phyloP scores from a whole-genome alignment of 768 basidiomycete species.

The Baorangia bicolor region DNA sequence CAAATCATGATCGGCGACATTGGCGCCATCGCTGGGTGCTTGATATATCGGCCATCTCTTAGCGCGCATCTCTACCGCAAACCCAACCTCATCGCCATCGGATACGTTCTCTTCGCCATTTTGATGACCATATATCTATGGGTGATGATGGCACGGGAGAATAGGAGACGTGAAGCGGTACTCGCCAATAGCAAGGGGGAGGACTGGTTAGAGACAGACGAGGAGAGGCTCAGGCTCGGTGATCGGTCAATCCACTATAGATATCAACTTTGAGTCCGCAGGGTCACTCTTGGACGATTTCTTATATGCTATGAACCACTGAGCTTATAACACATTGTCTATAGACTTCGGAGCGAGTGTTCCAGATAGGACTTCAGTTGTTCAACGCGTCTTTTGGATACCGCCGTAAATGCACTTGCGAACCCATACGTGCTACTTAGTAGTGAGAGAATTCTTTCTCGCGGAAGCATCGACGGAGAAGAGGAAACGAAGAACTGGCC shows the following conservation, averaged over 20 bases:
- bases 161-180: slow-evolving; percentile 40
- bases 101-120: slow-evolving; percentile 52
- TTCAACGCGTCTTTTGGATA: slow-evolving; percentile 3
- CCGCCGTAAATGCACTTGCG: neutral
- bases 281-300: neutral
- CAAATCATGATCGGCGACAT: slow-evolving; percentile 64
- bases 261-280: slow-evolving; percentile 25
- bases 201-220: slow-evolving; percentile 14
- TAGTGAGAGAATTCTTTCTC: neutral
- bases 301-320: neutral
- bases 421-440: slow-evolving; percentile 3
- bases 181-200: slow-evolving; percentile 17
- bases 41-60: slow-evolving; percentile 54
- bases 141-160: slow-evolving; percentile 50
- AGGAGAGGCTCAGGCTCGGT: slow-evolving; percentile 25
- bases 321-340: neutral
- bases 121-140: slow-evolving; percentile 44
- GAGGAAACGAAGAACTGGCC: neutral
- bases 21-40: slow-evolving; percentile 56
- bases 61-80: slow-evolving; percentile 46
- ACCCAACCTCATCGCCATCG: slow-evolving; percentile 59
- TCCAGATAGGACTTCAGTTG: neutral
- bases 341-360: neutral
- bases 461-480: neutral
- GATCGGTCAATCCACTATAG: slow-evolving; percentile 32